Conservation (phyloP, 2,329 filamentous ascomycete genomes). For the Hypoxylon sp. region DNA sequence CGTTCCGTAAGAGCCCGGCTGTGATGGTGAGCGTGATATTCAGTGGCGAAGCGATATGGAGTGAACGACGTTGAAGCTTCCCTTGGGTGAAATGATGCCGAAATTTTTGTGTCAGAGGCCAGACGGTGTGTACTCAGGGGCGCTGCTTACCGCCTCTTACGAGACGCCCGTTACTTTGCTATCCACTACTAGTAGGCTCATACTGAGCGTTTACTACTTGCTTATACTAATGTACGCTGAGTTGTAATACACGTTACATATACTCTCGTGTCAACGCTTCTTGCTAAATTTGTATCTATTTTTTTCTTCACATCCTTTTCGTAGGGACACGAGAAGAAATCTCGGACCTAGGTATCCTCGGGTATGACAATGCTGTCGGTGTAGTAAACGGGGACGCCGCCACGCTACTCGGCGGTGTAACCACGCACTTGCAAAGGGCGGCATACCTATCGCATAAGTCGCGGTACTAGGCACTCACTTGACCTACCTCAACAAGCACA, state of each 20-base stretch:
- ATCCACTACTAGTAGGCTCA: neutral
- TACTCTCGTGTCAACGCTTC: neutral
- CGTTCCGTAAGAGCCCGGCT: neutral
- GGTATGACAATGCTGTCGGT: constrained; percentile 2
- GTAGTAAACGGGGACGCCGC: neutral
- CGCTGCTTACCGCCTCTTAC: neutral
- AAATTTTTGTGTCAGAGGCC: neutral
- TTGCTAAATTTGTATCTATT: neutral
- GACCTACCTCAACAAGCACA: constrained; percentile 20
- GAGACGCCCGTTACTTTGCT: neutral
- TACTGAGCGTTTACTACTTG: neutral
- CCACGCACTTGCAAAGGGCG: constrained; percentile 8
- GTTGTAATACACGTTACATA: neutral
- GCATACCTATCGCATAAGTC: constrained; percentile 6
- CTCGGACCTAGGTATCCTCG: neutral
- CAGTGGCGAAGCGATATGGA: neutral
- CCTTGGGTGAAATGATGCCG: neutral
- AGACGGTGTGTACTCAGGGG: neutral
- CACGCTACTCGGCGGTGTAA: neutral
- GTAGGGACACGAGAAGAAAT: too few relatives aligned
- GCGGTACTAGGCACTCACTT: neutral
- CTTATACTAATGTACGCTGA: neutral
- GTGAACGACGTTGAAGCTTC: neutral
- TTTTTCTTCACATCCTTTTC: too few relatives aligned
- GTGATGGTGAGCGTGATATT: neutral